A percentile compares a stretch with the other conserved stretches of the same genome.
Evolutionary conservation across 352 stramenopile species (phyloP).

Genomic region (Globisporangium polare): DNA sequence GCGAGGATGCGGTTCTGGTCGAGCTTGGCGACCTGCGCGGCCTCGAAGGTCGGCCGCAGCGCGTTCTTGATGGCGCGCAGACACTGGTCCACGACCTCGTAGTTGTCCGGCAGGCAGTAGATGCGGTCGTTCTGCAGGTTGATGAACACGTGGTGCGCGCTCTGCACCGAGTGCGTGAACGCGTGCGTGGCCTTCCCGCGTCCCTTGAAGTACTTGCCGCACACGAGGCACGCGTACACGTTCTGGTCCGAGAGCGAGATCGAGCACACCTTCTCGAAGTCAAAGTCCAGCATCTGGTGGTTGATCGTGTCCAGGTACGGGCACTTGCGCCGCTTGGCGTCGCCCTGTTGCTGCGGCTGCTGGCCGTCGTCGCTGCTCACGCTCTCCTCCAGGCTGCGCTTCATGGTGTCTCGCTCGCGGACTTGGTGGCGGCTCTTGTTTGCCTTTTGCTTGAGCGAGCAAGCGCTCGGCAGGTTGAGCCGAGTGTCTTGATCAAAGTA

Average conservation of each 20-base stretch:
- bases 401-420: conserved; percentile 20
- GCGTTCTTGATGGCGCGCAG: conserved; percentile 94
- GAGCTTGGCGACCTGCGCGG: conserved; percentile 75
- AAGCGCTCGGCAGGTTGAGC: too few relatives aligned
- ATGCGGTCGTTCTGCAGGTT: conserved; percentile 94
- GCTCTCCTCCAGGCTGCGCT: conserved; percentile 41
- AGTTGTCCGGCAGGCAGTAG: conserved; percentile 98
- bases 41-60: conserved; percentile 90
- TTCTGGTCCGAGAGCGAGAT: conserved; percentile 95
- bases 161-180: conserved; percentile 96
- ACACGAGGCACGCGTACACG: conserved; percentile 99
- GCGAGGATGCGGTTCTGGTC: conserved; percentile 91
- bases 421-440: too few relatives aligned
- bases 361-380: conserved; percentile 9
- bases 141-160: conserved; percentile 97
- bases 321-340: conserved; percentile 88
- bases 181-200: conserved; percentile 90
- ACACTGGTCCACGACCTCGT: conserved; percentile 96
- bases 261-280: conserved; percentile 98
- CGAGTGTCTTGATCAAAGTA: too few relatives aligned
- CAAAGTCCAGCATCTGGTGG: conserved; percentile 97
- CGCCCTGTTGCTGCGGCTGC: not conserved
- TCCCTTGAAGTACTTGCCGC: conserved; percentile 98
- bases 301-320: conserved; percentile 99
- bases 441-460: too few relatives aligned